A percentile compares a stretch with the other conserved stretches of the same genome.
Evolutionary conservation across 768 basidiomycete genomes (phyloP).

Genomic region (Boletus sensibilis): DNA sequence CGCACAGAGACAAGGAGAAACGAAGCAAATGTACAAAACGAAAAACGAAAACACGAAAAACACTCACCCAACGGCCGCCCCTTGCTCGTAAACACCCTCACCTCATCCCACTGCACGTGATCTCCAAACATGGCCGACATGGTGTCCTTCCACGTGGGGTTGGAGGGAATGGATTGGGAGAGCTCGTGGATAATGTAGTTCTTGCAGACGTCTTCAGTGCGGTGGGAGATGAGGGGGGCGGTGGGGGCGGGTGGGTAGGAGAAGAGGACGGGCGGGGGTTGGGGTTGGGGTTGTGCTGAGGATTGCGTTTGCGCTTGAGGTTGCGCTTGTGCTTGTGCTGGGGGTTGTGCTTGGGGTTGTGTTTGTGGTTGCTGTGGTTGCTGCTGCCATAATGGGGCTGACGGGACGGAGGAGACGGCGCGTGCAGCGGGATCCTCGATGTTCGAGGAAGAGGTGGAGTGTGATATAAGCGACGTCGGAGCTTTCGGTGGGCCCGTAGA

Average conservation of each 20-base stretch:
- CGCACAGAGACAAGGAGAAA: too few species aligned
- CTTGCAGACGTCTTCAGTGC: slow-evolving; percentile 53
- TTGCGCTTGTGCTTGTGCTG: slow-evolving; percentile 28
- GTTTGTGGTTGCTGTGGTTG: slow-evolving; percentile 1
- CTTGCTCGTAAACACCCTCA: slow-evolving; percentile 64
- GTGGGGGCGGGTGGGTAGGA: slow-evolving; percentile 12
- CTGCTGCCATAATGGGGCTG: neutral
- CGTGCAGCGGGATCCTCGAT: neutral
- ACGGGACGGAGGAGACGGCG: neutral
- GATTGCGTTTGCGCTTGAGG: neutral
- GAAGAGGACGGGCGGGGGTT: slow-evolving; percentile 6
- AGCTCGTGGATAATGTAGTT: slow-evolving; percentile 73
- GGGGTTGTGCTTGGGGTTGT: neutral
- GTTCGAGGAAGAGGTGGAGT: neutral
- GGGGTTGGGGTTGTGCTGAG: neutral
- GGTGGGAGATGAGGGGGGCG: slow-evolving; percentile 24
- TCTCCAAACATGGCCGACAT: slow-evolving; percentile 85
- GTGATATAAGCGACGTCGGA: neutral
- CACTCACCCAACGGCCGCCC: slow-evolving; percentile 60
- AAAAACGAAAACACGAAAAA: neutral
- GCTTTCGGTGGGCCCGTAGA: neutral
- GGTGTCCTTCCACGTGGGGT: slow-evolving; percentile 67
- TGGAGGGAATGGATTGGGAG: slow-evolving; percentile 43
- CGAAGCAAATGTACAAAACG: neutral
- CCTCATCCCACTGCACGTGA: slow-evolving; percentile 76